Percentiles rank a stretch among this genome's conserved stretches.
Evolutionary conservation across 2,329 filamentous ascomycete species (phyloP).

Genomic region (Pestalotiopsis sp.): DNA sequence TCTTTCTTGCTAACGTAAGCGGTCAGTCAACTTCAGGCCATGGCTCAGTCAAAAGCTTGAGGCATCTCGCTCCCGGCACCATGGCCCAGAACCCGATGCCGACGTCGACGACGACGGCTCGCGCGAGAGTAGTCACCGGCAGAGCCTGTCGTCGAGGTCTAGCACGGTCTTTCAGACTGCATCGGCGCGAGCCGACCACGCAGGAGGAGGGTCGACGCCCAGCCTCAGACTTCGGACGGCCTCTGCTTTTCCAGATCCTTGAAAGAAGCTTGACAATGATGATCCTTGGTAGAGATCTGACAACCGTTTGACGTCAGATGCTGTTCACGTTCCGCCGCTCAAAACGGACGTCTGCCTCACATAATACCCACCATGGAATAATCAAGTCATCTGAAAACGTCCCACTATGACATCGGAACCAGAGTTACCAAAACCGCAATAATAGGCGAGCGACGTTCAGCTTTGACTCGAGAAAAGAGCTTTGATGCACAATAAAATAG

Average conservation of each 20-base stretch:
- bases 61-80: neutral
- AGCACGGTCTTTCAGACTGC: conserved; percentile 7
- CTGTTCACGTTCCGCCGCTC: no score
- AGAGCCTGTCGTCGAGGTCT: neutral
- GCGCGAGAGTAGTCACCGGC: neutral
- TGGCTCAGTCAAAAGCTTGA: neutral
- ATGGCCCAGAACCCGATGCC: neutral
- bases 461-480: no score
- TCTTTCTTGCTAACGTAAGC: neutral
- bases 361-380: no score
- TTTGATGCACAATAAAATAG: no score
- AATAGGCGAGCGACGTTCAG: no score
- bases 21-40: neutral
- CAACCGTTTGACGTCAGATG: neutral
- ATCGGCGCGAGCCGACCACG: neutral
- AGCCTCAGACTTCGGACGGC: neutral
- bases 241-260: neutral
- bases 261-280: neutral
- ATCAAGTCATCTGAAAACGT: no score
- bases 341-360: no score
- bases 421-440: no score
- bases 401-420: no score
- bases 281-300: neutral
- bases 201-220: neutral
- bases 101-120: no score